phyloP scores from a whole-genome alignment of 164 flowering plant genomes.

The Buxus sempervirens region DNA sequence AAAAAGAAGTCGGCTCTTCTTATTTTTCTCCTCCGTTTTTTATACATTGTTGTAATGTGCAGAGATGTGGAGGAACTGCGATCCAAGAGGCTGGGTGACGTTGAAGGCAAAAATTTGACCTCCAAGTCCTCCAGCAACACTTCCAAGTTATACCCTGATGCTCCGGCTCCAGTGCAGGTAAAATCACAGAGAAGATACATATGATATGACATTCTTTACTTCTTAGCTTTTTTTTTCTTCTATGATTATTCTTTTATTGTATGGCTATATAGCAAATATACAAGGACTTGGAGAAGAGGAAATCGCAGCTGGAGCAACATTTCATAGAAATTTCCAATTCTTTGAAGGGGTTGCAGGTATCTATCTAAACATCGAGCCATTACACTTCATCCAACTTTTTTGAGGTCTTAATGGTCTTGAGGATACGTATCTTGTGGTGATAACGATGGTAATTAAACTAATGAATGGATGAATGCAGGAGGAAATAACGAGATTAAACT shows the following conservation, averaged over 20 bases:
- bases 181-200: too few relatives aligned
- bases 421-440: too few relatives aligned
- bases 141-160: not conserved
- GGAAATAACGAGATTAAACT: constrained; percentile 5
- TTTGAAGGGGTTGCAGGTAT: constrained; percentile 24
- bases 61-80: constrained; percentile 34
- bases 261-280: constrained; percentile 9
- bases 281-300: constrained; percentile 12
- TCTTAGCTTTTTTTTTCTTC: too few relatives aligned
- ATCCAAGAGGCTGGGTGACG: constrained; percentile 24
- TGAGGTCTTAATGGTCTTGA: too few relatives aligned
- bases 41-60: not conserved
- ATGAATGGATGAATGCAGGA: constrained; percentile 18
- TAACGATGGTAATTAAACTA: too few relatives aligned
- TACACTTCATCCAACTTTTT: too few relatives aligned
- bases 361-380: too few relatives aligned
- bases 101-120: constrained; percentile 2
- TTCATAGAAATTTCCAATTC: constrained; percentile 13
- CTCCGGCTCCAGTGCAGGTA: not conserved
- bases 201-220: too few relatives aligned
- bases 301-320: constrained; percentile 17
- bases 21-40: not conserved
- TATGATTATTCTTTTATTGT: too few relatives aligned
- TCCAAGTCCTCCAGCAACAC: constrained; percentile 1
- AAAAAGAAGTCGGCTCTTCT: too few relatives aligned